These are phyloP conservation scores for Lactarius evosmus DNA, from an alignment of 768 basidiomycete species.

Conservation along the genomic window DNA sequence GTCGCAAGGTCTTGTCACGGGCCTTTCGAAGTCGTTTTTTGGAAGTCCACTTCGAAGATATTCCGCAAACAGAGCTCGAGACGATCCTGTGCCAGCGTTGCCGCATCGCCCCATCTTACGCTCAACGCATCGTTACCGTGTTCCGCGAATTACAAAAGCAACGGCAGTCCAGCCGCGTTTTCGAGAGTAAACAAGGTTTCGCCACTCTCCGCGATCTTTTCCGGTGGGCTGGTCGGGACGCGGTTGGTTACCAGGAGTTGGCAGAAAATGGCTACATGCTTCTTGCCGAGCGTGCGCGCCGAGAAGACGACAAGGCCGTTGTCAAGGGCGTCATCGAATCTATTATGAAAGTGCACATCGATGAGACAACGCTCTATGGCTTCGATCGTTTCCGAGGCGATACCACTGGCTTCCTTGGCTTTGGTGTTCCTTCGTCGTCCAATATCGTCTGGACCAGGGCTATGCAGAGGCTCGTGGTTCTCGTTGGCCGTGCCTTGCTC, in stretches of 20 bases:
- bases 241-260: slow-evolving; percentile 85
- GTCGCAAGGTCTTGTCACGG: slow-evolving; percentile 89
- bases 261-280: slow-evolving; percentile 98
- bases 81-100: slow-evolving; percentile 91
- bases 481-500: slow-evolving; percentile 79
- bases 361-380: slow-evolving; percentile 67
- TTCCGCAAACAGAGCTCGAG: slow-evolving; percentile 90
- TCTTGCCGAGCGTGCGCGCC: slow-evolving; percentile 84
- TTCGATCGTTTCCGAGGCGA: slow-evolving; percentile 44
- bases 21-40: slow-evolving; percentile 97
- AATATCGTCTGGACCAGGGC: slow-evolving; percentile 88
- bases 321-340: slow-evolving; percentile 93
- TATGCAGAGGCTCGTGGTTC: slow-evolving; percentile 84
- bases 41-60: slow-evolving; percentile 96
- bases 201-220: slow-evolving; percentile 96
- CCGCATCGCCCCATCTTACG: slow-evolving; percentile 90
- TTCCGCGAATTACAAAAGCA: slow-evolving; percentile 93
- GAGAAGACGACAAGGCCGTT: slow-evolving; percentile 77
- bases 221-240: slow-evolving; percentile 92
- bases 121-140: slow-evolving; percentile 83
- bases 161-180: slow-evolving; percentile 85
- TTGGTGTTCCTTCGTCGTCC: slow-evolving; percentile 45
- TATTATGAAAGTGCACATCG: slow-evolving; percentile 82
- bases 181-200: slow-evolving; percentile 96
- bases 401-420: slow-evolving; percentile 50